Percentiles rank a stretch among this genome's conserved stretches.
phyloP scores from a whole-genome alignment of 2,329 filamentous ascomycete genomes.

The Pseudogymnoascus sp. region DNA sequence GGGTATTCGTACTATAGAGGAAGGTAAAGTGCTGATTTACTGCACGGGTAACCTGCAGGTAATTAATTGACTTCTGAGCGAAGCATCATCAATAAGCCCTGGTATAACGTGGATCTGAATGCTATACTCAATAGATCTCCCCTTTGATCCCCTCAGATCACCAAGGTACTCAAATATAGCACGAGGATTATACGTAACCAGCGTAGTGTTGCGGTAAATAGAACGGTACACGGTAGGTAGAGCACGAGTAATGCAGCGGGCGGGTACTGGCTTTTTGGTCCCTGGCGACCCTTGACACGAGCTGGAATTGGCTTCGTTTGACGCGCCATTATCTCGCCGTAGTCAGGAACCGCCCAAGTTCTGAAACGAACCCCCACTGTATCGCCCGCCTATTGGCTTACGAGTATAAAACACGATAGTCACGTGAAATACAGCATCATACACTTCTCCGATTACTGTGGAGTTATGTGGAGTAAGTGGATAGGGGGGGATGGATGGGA shows the following conservation, averaged over 20 bases:
- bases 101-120: neutral
- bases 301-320: neutral
- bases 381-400: neutral
- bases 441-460: neutral
- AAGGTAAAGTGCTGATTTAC: neutral
- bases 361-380: neutral
- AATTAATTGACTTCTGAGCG: neutral
- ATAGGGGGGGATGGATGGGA: neutral
- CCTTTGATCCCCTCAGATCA: neutral
- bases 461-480: neutral
- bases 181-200: no score
- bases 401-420: neutral
- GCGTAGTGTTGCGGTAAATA: neutral
- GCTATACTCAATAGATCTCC: neutral
- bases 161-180: neutral
- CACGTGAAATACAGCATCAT: neutral
- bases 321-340: neutral
- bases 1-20: neutral
- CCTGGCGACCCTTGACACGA: neutral
- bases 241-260: neutral
- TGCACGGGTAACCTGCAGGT: neutral
- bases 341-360: neutral
- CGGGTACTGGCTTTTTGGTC: neutral
- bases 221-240: neutral
- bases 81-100: neutral